phyloP scores from a whole-genome alignment of 2,329 filamentous ascomycete species.

The Calonectria crousiana region DNA sequence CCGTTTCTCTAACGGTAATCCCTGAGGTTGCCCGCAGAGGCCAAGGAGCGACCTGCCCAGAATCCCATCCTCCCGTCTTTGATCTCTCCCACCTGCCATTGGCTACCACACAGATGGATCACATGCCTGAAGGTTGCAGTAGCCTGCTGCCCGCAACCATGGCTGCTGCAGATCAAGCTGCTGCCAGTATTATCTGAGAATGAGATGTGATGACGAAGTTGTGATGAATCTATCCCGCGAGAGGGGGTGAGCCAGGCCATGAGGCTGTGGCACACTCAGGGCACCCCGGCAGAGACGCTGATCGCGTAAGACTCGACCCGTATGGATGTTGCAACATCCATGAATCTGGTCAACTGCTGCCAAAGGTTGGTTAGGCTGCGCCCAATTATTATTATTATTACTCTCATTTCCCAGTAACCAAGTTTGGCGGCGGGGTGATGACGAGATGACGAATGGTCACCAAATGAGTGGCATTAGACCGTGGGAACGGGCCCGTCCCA shows the following conservation, averaged over 20 bases:
- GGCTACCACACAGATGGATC: conserved; percentile 41
- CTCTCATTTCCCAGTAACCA: conserved; percentile 4
- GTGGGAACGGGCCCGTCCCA: conserved; percentile 20
- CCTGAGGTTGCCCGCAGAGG: conserved; percentile 1
- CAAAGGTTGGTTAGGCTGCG: not conserved
- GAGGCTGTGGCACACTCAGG: conserved; percentile 5
- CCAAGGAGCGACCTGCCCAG: conserved; percentile 3
- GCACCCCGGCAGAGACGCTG: conserved; percentile 10
- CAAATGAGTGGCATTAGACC: conserved; percentile 21
- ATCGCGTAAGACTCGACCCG: conserved; percentile 14
- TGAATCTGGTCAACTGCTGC: conserved; percentile 3
- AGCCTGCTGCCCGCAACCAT: conserved; percentile 18
- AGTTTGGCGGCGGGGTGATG: conserved; percentile 14
- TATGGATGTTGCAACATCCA: conserved; percentile 1
- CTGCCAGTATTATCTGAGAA: conserved; percentile 4
- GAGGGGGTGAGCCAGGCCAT: conserved; percentile 1
- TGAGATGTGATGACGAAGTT: conserved; percentile 11
- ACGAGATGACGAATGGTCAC: conserved; percentile 23
- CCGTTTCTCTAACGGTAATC: conserved; percentile 6
- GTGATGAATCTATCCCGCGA: conserved; percentile 4
- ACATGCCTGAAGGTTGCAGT: conserved; percentile 35
- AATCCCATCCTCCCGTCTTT: conserved; percentile 15
- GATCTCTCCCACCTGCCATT: conserved; percentile 32
- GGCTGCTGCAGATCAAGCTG: conserved; percentile 14
- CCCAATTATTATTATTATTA: not conserved